Conservation (phyloP, 495 filamentous ascomycete species). For the Letharia lupina region DNA sequence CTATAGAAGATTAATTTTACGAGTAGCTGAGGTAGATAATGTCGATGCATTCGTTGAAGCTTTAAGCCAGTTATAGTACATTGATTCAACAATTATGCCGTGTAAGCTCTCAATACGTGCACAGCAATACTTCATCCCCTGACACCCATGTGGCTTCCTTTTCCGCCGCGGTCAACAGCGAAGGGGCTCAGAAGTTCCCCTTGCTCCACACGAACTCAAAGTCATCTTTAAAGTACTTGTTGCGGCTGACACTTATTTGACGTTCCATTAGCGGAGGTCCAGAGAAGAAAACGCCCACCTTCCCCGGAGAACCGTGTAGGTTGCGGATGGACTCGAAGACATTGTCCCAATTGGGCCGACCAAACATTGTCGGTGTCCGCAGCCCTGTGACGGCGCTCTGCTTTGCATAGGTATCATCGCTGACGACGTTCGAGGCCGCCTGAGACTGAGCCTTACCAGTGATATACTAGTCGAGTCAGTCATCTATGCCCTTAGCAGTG, state of each 20-base stretch:
- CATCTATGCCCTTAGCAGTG: not conserved
- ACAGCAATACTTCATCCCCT: not conserved
- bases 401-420: constrained; percentile 72
- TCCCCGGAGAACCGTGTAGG: constrained; percentile 54
- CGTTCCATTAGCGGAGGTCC: constrained; percentile 64
- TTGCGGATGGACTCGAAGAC: constrained; percentile 67
- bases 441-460: constrained; percentile 71
- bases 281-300: constrained; percentile 75
- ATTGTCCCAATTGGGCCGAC: constrained; percentile 72
- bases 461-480: constrained; percentile 41
- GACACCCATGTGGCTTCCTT: not conserved
- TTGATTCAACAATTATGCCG: not conserved
- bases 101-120: not conserved
- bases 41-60: not conserved
- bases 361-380: constrained; percentile 67
- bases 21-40: not conserved
- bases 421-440: constrained; percentile 76
- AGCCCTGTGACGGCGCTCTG: constrained; percentile 70
- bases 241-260: constrained; percentile 63
- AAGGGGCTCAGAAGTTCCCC: not conserved
- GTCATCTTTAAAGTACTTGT: constrained; percentile 55
- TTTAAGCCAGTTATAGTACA: not conserved
- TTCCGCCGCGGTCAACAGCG: not conserved
- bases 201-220: not conserved
- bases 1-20: not conserved